These are phyloP conservation scores for Aurinia saxatilis DNA, from an alignment of 345 rosid genomes.

Conservation along the genomic window DNA sequence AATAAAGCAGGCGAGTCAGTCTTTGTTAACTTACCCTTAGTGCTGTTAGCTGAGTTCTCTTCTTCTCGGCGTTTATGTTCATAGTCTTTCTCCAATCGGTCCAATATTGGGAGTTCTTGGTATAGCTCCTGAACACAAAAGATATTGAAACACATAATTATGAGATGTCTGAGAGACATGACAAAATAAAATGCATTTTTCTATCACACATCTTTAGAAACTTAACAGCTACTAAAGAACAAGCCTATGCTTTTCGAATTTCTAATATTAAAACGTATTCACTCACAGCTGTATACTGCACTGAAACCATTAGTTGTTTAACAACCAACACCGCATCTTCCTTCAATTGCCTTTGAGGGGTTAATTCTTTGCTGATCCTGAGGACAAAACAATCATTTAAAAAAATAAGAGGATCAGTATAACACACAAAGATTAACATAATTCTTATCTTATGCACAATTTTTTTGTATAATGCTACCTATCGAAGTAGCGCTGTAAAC, in stretches of 20 bases:
- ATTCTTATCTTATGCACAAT: neutral
- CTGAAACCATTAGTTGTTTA: slow-evolving; percentile 58
- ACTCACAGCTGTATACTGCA: slow-evolving; percentile 82
- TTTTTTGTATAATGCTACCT: slow-evolving; percentile 36
- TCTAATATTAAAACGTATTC: neutral
- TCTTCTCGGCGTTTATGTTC: slow-evolving; percentile 68
- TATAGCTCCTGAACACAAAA: slow-evolving; percentile 53
- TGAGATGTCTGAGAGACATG: slow-evolving; percentile 5
- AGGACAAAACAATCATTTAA: slow-evolving; percentile 6
- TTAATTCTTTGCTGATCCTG: slow-evolving; percentile 64
- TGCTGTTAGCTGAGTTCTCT: slow-evolving; percentile 39
- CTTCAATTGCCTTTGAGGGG: slow-evolving; percentile 58
- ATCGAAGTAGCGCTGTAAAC: slow-evolving; percentile 76
- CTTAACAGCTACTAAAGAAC: slow-evolving; percentile 1
- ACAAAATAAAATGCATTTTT: slow-evolving; percentile 7
- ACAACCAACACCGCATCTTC: slow-evolving; percentile 59
- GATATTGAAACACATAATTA: neutral
- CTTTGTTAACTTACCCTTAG: slow-evolving; percentile 37
- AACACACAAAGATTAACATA: slow-evolving; percentile 1
- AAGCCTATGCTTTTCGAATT: neutral
- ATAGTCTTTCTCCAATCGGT: slow-evolving; percentile 75
- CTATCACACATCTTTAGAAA: neutral
- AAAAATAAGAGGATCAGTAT: neutral
- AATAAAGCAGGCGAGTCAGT: neutral
- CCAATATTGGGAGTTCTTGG: slow-evolving; percentile 71